Conservation (phyloP, 2,329 filamentous ascomycete genomes). For the Colletotrichum endophyticum region DNA sequence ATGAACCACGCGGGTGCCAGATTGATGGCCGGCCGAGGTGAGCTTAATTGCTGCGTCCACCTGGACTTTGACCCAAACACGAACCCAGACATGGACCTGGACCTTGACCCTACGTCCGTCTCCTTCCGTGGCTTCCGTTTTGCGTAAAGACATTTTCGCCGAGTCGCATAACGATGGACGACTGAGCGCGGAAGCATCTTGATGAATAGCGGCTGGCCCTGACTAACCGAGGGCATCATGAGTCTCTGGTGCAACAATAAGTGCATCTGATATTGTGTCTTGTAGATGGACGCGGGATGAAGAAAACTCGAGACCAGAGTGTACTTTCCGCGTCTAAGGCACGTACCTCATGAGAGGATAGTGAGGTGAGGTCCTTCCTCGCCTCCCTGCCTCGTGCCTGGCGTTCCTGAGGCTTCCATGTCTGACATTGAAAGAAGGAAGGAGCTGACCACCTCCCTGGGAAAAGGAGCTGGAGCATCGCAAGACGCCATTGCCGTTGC, state of each 20-base stretch:
- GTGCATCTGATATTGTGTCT: background rate
- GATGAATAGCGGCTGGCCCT: background rate
- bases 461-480: background rate
- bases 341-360: background rate
- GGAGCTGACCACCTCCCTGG: background rate
- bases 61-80: background rate
- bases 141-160: background rate
- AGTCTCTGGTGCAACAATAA: background rate
- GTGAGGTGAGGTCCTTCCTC: background rate
- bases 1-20: background rate
- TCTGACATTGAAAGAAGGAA: background rate
- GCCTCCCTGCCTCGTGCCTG: background rate
- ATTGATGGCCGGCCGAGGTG: background rate
- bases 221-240: background rate
- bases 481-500: background rate
- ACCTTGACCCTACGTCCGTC: background rate
- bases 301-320: background rate
- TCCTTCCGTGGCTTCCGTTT: constrained; percentile 8
- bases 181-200: background rate
- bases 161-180: background rate
- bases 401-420: background rate
- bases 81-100: background rate
- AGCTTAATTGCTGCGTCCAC: background rate
- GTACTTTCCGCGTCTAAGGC: background rate
- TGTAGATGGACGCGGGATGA: background rate